Evolutionary conservation across 805 yeast species (phyloP).

Genomic region (Tetrapisispora pingtungensis): DNA sequence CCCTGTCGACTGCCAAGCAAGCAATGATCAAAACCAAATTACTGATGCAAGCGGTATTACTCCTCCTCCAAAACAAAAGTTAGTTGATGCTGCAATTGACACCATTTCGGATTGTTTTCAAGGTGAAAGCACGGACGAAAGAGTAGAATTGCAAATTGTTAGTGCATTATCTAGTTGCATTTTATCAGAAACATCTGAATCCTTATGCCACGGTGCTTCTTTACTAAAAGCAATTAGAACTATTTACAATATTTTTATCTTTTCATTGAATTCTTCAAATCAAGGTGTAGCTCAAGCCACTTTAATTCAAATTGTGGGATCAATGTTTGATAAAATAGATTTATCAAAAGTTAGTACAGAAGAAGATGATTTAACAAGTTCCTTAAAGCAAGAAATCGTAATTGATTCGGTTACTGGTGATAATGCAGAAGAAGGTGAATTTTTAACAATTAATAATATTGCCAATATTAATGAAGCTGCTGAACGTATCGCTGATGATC

Average conservation of each 20-base stretch:
- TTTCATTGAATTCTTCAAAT: slow-evolving; percentile 69
- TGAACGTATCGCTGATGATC: slow-evolving; percentile 41
- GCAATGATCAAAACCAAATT: slow-evolving; percentile 21
- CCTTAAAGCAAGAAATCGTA: slow-evolving; percentile 7
- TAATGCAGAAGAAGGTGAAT: slow-evolving; percentile 15
- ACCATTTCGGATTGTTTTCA: slow-evolving; percentile 78
- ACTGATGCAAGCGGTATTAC: slow-evolving; percentile 33
- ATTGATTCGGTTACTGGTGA: slow-evolving; percentile 11
- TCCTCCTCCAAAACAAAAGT: slow-evolving; percentile 43
- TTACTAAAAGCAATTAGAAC: slow-evolving; percentile 85
- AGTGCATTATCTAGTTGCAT: slow-evolving; percentile 86
- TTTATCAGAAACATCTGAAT: slow-evolving; percentile 66
- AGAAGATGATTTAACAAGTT: slow-evolving; percentile 19
- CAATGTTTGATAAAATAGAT: slow-evolving; percentile 62
- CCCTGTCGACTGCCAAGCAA: slow-evolving; percentile 32
- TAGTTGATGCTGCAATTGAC: slow-evolving; percentile 76
- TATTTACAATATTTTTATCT: slow-evolving; percentile 82
- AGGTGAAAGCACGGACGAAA: slow-evolving; percentile 86
- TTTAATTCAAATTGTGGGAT: slow-evolving; percentile 78
- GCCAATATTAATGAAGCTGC: slow-evolving; percentile 49
- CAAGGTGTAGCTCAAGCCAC: slow-evolving; percentile 95
- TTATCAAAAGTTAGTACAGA: slow-evolving; percentile 22
- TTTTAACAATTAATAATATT: slow-evolving; percentile 51
- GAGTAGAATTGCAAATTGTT: slow-evolving; percentile 83
- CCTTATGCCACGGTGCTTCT: slow-evolving; percentile 72